phyloP scores from a whole-genome alignment of 1,139 yeast genomes.

The Lodderomyces metapsilosis region DNA sequence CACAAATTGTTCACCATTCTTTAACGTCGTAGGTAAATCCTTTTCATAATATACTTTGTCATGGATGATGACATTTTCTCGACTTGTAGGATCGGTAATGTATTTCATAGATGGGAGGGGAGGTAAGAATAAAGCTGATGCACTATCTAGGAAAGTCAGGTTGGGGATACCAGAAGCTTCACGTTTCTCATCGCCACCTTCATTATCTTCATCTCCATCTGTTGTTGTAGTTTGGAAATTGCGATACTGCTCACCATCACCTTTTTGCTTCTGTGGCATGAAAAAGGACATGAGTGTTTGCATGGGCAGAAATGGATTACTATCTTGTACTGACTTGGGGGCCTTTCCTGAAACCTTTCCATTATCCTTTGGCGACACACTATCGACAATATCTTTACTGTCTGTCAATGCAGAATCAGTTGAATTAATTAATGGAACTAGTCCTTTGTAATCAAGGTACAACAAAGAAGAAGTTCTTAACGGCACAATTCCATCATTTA shows the following conservation, averaged over 20 bases:
- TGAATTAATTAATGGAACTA: constrained; percentile 41
- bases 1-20: neutral
- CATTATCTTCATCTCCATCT: constrained; percentile 18
- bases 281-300: constrained; percentile 47
- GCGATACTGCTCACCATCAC: constrained; percentile 24
- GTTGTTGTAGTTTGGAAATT: constrained; percentile 28
- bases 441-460: constrained; percentile 57
- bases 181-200: constrained; percentile 17
- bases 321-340: constrained; percentile 10
- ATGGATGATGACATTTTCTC: constrained; percentile 39
- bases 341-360: constrained; percentile 9
- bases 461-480: constrained; percentile 80
- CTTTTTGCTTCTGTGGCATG: constrained; percentile 39
- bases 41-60: constrained; percentile 39
- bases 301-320: constrained; percentile 27
- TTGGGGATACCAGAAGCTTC: constrained; percentile 48
- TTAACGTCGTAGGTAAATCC: constrained; percentile 27
- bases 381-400: constrained; percentile 2
- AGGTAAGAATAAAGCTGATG: constrained; percentile 77
- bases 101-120: constrained; percentile 76
- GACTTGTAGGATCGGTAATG: constrained; percentile 57
- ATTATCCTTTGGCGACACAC: neutral
- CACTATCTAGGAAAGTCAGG: constrained; percentile 79
- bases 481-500: constrained; percentile 94
- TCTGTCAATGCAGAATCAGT: constrained; percentile 6